Conservation (phyloP, 176 grass and related monocot genomes). For the Triticum urartu region DNA sequence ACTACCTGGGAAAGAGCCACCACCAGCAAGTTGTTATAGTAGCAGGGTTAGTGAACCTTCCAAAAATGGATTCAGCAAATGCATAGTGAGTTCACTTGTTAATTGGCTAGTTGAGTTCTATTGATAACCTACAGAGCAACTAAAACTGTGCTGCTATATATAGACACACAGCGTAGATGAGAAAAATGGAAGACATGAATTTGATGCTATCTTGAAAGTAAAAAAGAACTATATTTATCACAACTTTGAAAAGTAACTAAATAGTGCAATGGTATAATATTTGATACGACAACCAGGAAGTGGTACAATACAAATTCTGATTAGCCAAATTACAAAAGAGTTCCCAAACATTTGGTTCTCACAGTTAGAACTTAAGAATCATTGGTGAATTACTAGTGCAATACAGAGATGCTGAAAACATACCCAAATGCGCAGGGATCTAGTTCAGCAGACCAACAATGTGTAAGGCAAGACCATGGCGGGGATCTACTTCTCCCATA, state of each 20-base stretch:
- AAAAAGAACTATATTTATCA: neutral
- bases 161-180: too few relatives aligned
- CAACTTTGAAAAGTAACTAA: constrained; percentile 6
- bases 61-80: too few relatives aligned
- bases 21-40: too few relatives aligned
- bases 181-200: too few relatives aligned
- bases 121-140: too few relatives aligned
- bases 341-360: neutral
- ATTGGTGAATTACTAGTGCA: neutral
- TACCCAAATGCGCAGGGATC: neutral
- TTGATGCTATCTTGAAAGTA: neutral
- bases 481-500: too few relatives aligned
- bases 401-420: neutral
- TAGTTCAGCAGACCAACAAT: neutral
- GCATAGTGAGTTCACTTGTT: too few relatives aligned
- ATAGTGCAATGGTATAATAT: neutral
- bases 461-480: too few relatives aligned
- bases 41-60: too few relatives aligned
- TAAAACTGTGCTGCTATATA: too few relatives aligned
- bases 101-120: too few relatives aligned
- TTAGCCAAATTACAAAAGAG: neutral
- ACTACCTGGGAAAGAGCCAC: too few relatives aligned
- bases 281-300: neutral
- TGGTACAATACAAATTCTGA: neutral
- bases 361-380: neutral